Conservation (phyloP, 1,284 basidiomycete genomes). For the Leccinum insigne region DNA sequence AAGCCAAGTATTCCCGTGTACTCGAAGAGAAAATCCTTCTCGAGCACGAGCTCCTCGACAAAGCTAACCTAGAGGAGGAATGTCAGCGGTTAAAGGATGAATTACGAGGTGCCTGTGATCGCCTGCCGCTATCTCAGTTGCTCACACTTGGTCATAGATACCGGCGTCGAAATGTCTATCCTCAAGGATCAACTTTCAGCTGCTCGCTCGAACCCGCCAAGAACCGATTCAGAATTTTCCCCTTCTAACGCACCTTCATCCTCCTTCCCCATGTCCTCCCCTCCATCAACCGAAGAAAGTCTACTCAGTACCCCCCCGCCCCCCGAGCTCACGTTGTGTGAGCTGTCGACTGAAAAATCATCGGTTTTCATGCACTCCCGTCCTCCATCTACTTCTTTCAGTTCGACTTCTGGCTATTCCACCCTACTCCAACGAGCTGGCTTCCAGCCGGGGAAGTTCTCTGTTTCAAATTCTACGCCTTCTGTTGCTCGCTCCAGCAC, state of each 20-base stretch:
- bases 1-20: conserved; percentile 87
- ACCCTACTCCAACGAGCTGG: conserved; percentile 51
- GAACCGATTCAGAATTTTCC: conserved; percentile 22
- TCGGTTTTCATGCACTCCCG: conserved; percentile 27
- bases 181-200: conserved; percentile 72
- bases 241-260: conserved; percentile 28
- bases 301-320: conserved; percentile 58
- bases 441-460: conserved; percentile 47
- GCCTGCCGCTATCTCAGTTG: conserved; percentile 11
- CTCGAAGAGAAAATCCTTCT: conserved; percentile 97
- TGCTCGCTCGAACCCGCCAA: conserved; percentile 36
- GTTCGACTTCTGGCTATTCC: conserved; percentile 43
- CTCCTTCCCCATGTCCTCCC: conserved; percentile 21
- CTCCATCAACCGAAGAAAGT: conserved; percentile 37
- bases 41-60: conserved; percentile 95
- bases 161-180: conserved; percentile 83
- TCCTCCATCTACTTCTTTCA: conserved; percentile 39
- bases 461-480: conserved; percentile 42
- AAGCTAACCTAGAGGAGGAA: conserved; percentile 90
- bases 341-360: conserved; percentile 50
- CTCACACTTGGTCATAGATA: conserved; percentile 52
- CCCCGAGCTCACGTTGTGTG: conserved; percentile 60
- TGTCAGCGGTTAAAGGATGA: conserved; percentile 93
- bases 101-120: conserved; percentile 68
- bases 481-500: conserved; percentile 58